Conservation (phyloP, 257 asterid genomes). For the Nicotiana obtusifolia region DNA sequence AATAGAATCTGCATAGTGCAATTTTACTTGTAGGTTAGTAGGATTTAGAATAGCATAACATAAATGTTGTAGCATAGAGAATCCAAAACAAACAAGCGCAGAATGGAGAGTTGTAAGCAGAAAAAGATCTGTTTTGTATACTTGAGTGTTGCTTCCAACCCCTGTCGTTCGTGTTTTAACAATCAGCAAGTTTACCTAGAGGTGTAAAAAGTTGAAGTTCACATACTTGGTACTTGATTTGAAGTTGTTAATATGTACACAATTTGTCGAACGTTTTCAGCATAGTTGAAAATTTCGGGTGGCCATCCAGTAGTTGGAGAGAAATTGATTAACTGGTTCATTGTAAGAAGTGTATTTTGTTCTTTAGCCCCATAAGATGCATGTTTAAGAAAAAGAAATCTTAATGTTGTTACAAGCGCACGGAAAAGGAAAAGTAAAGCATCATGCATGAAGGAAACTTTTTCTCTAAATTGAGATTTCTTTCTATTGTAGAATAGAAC, state of each 20-base stretch:
- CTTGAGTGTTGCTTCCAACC: neutral
- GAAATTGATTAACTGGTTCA: neutral
- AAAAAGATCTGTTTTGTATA: neutral
- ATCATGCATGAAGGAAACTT: neutral
- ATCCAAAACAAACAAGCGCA: neutral
- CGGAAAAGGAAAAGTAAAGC: neutral
- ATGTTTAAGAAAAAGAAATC: neutral
- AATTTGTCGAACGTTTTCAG: neutral
- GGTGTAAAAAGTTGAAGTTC: neutral
- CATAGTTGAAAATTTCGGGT: neutral
- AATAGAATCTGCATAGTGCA: constrained; percentile 13
- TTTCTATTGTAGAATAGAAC: neutral
- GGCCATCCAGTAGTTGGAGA: neutral
- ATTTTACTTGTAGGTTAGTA: neutral
- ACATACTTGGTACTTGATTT: neutral
- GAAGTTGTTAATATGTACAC: neutral
- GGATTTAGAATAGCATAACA: constrained; percentile 6
- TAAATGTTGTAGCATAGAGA: constrained; percentile 4
- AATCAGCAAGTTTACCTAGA: neutral
- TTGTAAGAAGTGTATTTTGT: neutral
- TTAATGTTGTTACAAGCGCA: neutral
- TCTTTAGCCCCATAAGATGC: neutral
- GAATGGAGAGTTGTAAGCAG: neutral
- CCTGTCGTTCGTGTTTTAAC: neutral
- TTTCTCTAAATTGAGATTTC: neutral